phyloP scores from a whole-genome alignment of 2,329 filamentous ascomycete species.

The Parastagonospora nodorum region DNA sequence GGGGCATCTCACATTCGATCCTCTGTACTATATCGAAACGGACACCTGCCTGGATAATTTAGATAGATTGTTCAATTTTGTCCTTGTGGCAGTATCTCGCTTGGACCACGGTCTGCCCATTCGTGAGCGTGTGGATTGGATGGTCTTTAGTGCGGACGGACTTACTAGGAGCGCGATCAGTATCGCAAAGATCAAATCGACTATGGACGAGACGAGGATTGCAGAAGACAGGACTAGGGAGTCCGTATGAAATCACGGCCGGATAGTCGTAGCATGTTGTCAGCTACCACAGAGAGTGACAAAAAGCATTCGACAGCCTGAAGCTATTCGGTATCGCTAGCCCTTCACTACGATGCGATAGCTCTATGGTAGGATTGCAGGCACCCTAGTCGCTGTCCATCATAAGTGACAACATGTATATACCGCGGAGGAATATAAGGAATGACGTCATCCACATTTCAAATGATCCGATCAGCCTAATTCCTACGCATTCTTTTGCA shows the following conservation, averaged over 20 bases:
- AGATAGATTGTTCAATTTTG: neutral
- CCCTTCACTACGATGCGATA: too few relatives aligned
- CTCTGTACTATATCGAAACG: constrained; percentile 9
- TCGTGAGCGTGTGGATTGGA: constrained; percentile 3
- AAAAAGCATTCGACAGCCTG: too few relatives aligned
- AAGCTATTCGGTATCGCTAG: too few relatives aligned
- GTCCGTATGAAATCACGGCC: neutral
- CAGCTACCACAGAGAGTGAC: too few relatives aligned
- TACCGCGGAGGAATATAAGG: neutral
- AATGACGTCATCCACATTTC: neutral
- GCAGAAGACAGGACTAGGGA: constrained; percentile 1
- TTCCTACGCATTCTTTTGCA: neutral
- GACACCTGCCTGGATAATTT: neutral
- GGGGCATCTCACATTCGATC: constrained; percentile 11
- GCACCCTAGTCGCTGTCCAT: too few relatives aligned
- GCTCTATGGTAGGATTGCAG: too few relatives aligned
- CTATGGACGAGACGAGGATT: neutral
- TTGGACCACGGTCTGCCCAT: neutral
- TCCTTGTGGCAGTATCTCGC: neutral
- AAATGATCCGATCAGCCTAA: constrained; percentile 1
- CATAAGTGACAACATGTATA: neutral
- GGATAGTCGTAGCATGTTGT: neutral
- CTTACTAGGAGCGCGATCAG: neutral
- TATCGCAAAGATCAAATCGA: neutral
- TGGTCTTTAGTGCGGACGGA: constrained; percentile 1